These are phyloP conservation scores for Alternaria consortialis DNA, from an alignment of 2,329 filamentous ascomycete genomes.

Conservation along the genomic window DNA sequence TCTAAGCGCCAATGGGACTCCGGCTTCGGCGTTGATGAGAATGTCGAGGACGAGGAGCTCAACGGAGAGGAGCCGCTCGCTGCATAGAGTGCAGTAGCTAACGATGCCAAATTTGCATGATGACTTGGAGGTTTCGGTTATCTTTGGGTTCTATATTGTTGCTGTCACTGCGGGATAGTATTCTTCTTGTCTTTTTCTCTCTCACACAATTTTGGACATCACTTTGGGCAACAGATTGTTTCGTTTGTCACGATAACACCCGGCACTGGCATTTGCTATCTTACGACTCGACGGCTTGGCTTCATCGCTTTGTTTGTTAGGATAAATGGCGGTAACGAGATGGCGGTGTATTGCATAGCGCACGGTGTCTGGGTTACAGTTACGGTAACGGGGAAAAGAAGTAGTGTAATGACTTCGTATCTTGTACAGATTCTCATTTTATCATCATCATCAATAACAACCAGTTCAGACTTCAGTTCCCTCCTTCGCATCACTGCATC, in stretches of 20 bases:
- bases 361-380: constrained; percentile 7
- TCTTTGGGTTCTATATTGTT: neutral
- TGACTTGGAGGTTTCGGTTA: neutral
- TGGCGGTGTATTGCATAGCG: constrained; percentile 10
- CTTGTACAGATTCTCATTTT: neutral
- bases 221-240: constrained; percentile 15
- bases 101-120: neutral
- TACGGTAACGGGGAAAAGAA: neutral
- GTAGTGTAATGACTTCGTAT: constrained; percentile 1
- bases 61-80: constrained; percentile 26
- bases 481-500: neutral
- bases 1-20: constrained; percentile 45
- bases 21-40: constrained; percentile 43
- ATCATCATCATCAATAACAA: neutral
- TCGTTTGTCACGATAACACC: constrained; percentile 5
- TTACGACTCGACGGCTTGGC: constrained; percentile 8
- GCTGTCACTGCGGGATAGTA: neutral
- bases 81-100: constrained; percentile 18
- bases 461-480: neutral
- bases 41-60: constrained; percentile 24
- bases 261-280: constrained; percentile 9
- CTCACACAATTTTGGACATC: constrained; percentile 5
- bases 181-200: constrained; percentile 6
- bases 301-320: constrained; percentile 9
- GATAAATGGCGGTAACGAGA: constrained; percentile 2